Base-by-base conservation (phyloP, 2,329 filamentous ascomycete species). In the Plenodomus biglobosus region DNA sequence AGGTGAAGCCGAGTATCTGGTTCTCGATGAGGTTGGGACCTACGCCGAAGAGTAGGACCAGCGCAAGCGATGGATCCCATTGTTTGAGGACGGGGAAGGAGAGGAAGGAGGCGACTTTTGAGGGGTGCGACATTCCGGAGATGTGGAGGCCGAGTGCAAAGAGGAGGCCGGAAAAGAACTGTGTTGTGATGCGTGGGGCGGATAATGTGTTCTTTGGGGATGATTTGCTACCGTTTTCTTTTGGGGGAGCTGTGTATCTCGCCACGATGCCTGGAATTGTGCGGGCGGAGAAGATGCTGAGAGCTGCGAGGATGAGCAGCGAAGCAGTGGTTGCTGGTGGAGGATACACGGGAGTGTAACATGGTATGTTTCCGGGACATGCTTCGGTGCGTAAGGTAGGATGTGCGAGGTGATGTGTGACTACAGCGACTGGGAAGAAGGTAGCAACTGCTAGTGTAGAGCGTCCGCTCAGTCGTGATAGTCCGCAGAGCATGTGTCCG, bases 401-500 rank as follows among this genome's bases (percentile, higher is more conserved):
- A 35, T 73, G 62, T 32, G 75, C 58, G n/a, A 80, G 52, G 45
- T 71, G 68, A 47, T 68, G 67, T 32, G 68, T 70, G 19, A 66
- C 20, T 1, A 71, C 44, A 3, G 69, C 69, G 2, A 56, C 40
- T 2, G 65, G 64, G 37, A 72, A 71, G 55, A 72, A 72, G 0
- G 58, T 66, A 5, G 61, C 59, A n/a, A 69, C 65, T 10, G 79
- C 77, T 45, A 76, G 70, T 4, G 77, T 52, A 13, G 78, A 81
- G 40, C 78, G 75, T n/a, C 72, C 68, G 13, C 75, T 80, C 20
- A 79, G 68, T 35, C 78, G 73, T 4, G 77, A 73, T 3, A 81
- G 58, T 1, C 79, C 79, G 51, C 78, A 80, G 24, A 82, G 75
- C 76, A 81, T 80, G 56, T 82, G 79, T 42, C 79, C 79, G 1